Base-by-base conservation (phyloP, 2,329 filamentous ascomycete species). In the Diplodia mutila region DNA sequence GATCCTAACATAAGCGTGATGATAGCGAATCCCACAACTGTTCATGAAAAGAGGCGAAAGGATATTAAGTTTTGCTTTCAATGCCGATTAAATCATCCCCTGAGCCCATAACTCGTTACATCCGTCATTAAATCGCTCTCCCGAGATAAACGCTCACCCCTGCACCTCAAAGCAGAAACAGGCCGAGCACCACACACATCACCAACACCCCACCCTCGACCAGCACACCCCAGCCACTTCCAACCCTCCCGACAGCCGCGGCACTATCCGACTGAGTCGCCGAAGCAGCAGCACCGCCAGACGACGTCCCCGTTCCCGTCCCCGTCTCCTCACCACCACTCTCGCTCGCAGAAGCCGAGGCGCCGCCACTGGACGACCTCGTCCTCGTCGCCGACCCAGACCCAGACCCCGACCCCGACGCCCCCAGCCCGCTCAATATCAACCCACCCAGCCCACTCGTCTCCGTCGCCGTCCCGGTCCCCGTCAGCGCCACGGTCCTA, bases 341-440 rank as follows among this genome's bases (percentile, higher is more conserved):
- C 6, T 14, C 18, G 21, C 21, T 27, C 55, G 39, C 39, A 21
- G 23, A 39, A 4, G 55, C 57, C 25, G 39, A 55, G 25, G 23
- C 18, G 32, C 53, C 9, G n/a, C 29, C 29, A 55, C 7, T 8
- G 29, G 37, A 46, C 34, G 34, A 21, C 14, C 34, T 25, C 34
- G 34, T 9, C 25, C 18, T 25, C 8, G 37, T 48, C 55, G n/a
- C n/a, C n/a, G n/a, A n/a, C n/a, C n/a, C n/a, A n/a, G n/a, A n/a
- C n/a, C n/a, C n/a, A n/a, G n/a, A n/a, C n/a, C n/a, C n/a, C n/a
- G n/a, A n/a, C n/a, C 32, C 16, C 1, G 25, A 25, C 57, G 57
- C 57, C 16, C 57, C 57, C 25, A 61, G 8, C 18, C 57, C 57
- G 8, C 57, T 61, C 57, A 61, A 16, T 32, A 61, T 61, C 18